Base-by-base conservation (phyloP, 1,284 basidiomycete species). In the Papiliotrema fonsecae region DNA sequence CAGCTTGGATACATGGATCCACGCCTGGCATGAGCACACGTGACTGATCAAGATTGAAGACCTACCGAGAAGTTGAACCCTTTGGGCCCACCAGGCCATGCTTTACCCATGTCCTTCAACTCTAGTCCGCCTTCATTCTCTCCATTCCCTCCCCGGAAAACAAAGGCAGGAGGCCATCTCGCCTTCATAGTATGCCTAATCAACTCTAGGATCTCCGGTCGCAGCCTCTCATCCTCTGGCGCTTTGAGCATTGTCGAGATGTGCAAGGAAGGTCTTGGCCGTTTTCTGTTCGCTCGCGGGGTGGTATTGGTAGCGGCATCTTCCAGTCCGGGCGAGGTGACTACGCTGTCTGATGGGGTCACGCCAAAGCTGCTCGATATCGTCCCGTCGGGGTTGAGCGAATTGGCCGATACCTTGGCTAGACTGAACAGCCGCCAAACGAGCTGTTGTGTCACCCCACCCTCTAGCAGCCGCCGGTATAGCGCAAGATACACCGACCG, bases 51-150 rank as follows among this genome's bases (percentile, higher is more conserved):
- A 5, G 35, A 27, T 21, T 19, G 35, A 7, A 27, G 18, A 50
- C 65, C 59, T 25, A 67, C 69, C 31, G 64, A 67, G 36, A 72
- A 74, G 37, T 65, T 63, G 56, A 69, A 69, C 1, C 72, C 72
- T 42, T 67, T 69, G 4, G 62, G 56, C 3, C 56, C 54, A 13
- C 47, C 49, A 14, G 67, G 64, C 70, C 70, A 74, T 3, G 55
- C 26, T 34, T 65, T 56, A 3, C 63, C 68, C 1, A 69, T 36
- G 40, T 70, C 68, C 5, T 42, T 43, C 26, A 69, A 30, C 25
- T 67, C 56, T n/a, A 73, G 28, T 14, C 69, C 66, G 0, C 69
- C 69, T 5, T 56, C 52, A 22, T 54, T 57, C 32, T 55, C 51
- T 16, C 50, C 57, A 2, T 37, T 45, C 3, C 58, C 62, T 1